Base-by-base conservation (phyloP, 1,284 basidiomycete genomes). In the Phlebopus sp. region DNA sequence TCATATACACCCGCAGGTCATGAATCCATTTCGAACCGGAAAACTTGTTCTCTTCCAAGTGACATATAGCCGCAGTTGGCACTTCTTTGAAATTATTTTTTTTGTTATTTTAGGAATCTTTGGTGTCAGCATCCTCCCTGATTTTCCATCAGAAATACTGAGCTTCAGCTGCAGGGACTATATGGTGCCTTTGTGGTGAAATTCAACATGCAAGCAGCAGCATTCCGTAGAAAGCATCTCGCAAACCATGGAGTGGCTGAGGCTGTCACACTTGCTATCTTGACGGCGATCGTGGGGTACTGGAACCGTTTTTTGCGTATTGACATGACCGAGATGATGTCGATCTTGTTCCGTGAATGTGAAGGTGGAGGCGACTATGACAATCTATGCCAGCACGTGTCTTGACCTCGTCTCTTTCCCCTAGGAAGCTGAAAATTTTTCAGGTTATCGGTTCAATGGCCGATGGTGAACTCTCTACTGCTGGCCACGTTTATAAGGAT, bases 161-260 rank as follows among this genome's bases (percentile, higher is more conserved):
- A 58, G 46, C 15, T 43, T 25, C 34, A 25, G 23, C 27, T 14
- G 25, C 60, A 96, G 93, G 96, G 97, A 34, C 76, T 98, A 1
- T 99, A 99, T 66, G 97, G 97, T n/a, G 95, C 93, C 0, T 91
- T 99, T 60, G 87, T 99, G 32, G 90, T 97, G 66, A 98, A 96
- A 67, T 97, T 97, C 74, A 96, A 99, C 66, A 75, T 98, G 47
- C 92, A 97, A 71, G 91, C 94, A 9, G 89, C 93, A 15, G 88
- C 90, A 1, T 99, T 99, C 70, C 86, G 97, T 17, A 79, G 92
- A 49, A 95, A 93, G 63, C 84, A 96, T 60, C 77, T 99, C 0
- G 82, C 80, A 21, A 81, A 84, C 29, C 85, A 94, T 59, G 94
- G 85, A 0, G 86, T 99, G 2, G 78, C 84, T 14, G 97, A 99